phyloP scores from a whole-genome alignment of 345 rosid genomes.

The Psidium guajava region DNA sequence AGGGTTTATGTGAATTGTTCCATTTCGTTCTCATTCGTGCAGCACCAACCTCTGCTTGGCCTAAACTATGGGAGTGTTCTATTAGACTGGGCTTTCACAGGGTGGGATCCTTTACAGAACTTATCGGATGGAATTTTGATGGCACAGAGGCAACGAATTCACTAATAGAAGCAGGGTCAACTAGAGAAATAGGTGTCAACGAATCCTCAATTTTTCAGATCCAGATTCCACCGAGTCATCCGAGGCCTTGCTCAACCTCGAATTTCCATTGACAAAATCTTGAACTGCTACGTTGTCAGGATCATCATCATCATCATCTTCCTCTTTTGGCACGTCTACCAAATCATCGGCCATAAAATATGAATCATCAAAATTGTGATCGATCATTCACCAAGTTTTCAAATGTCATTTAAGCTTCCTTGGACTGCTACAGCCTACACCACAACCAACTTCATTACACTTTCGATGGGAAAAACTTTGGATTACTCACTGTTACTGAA shows the following conservation, averaged over 20 bases:
- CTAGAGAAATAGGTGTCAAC: constrained; percentile 41
- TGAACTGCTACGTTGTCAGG: too few relatives aligned
- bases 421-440: too few relatives aligned
- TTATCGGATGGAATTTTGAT: constrained; percentile 38
- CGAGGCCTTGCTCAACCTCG: too few relatives aligned
- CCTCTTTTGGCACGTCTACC: too few relatives aligned
- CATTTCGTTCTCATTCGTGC: constrained; percentile 94
- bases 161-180: constrained; percentile 40
- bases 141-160: constrained; percentile 47
- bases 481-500: constrained; percentile 19
- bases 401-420: too few relatives aligned
- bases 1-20: constrained; percentile 88
- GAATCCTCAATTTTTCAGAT: constrained; percentile 43
- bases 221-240: constrained; percentile 16
- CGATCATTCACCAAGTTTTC: too few relatives aligned
- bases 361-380: too few relatives aligned
- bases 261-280: too few relatives aligned
- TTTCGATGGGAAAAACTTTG: too few relatives aligned
- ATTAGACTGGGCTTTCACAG: constrained; percentile 59
- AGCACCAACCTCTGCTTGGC: constrained; percentile 63
- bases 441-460: too few relatives aligned
- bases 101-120: constrained; percentile 68
- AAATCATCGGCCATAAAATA: too few relatives aligned
- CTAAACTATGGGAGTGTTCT: constrained; percentile 65
- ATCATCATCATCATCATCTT: too few relatives aligned